phyloP scores from a whole-genome alignment of 2,329 filamentous ascomycete species.

The Sporothrix dimorphospora region DNA sequence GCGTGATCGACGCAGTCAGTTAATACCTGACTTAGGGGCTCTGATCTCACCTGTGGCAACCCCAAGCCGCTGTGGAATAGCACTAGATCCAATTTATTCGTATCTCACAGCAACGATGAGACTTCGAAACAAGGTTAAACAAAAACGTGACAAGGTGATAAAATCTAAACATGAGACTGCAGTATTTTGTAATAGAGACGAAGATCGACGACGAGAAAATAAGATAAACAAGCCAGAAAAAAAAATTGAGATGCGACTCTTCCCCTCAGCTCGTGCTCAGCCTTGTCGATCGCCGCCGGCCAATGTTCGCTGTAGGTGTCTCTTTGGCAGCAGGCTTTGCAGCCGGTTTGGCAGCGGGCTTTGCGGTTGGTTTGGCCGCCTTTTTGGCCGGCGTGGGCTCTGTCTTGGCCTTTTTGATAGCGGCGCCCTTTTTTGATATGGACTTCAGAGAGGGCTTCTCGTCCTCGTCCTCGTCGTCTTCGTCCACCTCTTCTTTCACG shows the following conservation, averaged over 20 bases:
- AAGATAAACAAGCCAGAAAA: background rate
- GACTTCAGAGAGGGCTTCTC: background rate
- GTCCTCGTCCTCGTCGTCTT: background rate
- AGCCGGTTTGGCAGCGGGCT: background rate
- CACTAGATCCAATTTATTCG: background rate
- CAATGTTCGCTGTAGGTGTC: conserved; percentile 8
- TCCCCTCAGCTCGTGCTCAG: conserved; percentile 1
- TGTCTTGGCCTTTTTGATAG: conserved; percentile 28
- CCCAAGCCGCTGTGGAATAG: no score
- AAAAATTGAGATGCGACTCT: background rate
- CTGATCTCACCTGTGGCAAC: background rate
- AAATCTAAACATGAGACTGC: no score
- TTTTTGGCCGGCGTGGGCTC: conserved; percentile 16
- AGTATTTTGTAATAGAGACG: background rate
- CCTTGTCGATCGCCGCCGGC: conserved; percentile 28
- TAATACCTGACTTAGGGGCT: background rate
- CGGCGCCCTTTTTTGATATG: conserved; percentile 6
- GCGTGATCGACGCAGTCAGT: conserved; percentile 7
- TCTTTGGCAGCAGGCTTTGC: conserved; percentile 6
- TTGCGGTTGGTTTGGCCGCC: background rate
- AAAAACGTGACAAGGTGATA: background rate
- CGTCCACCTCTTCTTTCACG: conserved; percentile 7
- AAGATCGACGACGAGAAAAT: background rate
- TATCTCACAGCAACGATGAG: no score
- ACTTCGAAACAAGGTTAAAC: background rate